These are phyloP conservation scores for Boletus vinaceobasis DNA, from an alignment of 768 basidiomycete genomes.

Conservation along the genomic window DNA sequence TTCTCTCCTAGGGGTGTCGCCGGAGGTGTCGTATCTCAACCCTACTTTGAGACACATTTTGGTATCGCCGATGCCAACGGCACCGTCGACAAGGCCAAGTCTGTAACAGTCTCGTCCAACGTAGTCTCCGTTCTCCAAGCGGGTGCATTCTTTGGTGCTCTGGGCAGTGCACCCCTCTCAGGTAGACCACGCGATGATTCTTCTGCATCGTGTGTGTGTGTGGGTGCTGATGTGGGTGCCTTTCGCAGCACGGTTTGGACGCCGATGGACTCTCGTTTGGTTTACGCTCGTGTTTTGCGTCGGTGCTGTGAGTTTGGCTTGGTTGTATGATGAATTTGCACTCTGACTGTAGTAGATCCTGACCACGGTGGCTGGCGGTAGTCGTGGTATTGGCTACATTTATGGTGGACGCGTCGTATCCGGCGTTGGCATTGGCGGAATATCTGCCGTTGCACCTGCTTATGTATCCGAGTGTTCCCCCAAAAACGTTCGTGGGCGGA, in stretches of 20 bases:
- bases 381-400: constrained; percentile 60
- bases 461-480: constrained; percentile 87
- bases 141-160: constrained; percentile 85
- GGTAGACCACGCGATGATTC: constrained; percentile 36
- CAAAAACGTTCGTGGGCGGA: constrained; percentile 80
- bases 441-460: constrained; percentile 80
- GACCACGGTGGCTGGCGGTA: constrained; percentile 60
- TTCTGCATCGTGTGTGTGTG: neutral
- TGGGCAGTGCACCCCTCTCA: constrained; percentile 68
- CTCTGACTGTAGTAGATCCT: constrained; percentile 46
- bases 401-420: constrained; percentile 79
- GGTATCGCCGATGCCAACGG: constrained; percentile 50
- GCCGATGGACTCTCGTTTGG: constrained; percentile 57
- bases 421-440: constrained; percentile 78
- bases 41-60: constrained; percentile 62
- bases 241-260: constrained; percentile 56
- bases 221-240: neutral
- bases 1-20: constrained; percentile 50
- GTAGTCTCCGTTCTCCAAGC: constrained; percentile 87
- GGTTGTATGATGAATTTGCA: neutral
- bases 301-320: constrained; percentile 60
- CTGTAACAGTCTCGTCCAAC: constrained; percentile 66
- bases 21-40: constrained; percentile 64
- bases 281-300: constrained; percentile 64
- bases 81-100: constrained; percentile 33